These are phyloP conservation scores for Furcasterigmium furcatum DNA, from an alignment of 2,329 filamentous ascomycete genomes.

Conservation along the genomic window DNA sequence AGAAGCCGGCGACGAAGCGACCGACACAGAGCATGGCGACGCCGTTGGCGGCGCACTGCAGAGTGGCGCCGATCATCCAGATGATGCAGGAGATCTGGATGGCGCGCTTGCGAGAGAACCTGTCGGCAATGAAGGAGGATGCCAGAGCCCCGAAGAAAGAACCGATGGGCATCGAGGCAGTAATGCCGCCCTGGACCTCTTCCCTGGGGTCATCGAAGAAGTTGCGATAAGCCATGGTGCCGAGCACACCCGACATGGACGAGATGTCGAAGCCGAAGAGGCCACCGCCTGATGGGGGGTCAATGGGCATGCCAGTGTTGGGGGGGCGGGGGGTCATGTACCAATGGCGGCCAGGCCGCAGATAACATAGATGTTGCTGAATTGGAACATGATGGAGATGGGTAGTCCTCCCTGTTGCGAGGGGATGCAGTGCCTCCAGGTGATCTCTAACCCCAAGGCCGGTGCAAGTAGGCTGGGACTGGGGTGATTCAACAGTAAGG, in stretches of 20 bases:
- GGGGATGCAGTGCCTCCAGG: not conserved
- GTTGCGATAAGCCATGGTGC: slow-evolving; percentile 65
- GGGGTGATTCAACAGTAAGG: too few species aligned
- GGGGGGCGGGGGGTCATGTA: slow-evolving; percentile 23
- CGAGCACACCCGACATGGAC: slow-evolving; percentile 68
- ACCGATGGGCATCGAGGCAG: slow-evolving; percentile 70
- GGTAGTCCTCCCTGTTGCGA: not conserved
- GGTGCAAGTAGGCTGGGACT: too few species aligned
- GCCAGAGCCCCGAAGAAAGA: slow-evolving; percentile 58
- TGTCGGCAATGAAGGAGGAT: slow-evolving; percentile 49
- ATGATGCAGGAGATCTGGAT: slow-evolving; percentile 47
- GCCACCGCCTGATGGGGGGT: slow-evolving; percentile 48
- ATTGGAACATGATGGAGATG: slow-evolving; percentile 32
- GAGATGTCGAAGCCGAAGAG: slow-evolving; percentile 79
- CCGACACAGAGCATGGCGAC: slow-evolving; percentile 70
- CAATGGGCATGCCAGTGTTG: too few species aligned
- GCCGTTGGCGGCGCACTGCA: slow-evolving; percentile 61
- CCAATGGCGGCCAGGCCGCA: slow-evolving; percentile 61
- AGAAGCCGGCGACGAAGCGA: slow-evolving; percentile 68
- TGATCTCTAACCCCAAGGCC: not conserved
- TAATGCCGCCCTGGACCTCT: slow-evolving; percentile 66
- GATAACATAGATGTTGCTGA: slow-evolving; percentile 55
- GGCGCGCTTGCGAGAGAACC: slow-evolving; percentile 43
- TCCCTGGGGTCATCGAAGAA: slow-evolving; percentile 64
- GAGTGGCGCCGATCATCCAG: slow-evolving; percentile 47